phyloP scores from a whole-genome alignment of 768 basidiomycete genomes.

The Peribolospora kevripleyi region DNA sequence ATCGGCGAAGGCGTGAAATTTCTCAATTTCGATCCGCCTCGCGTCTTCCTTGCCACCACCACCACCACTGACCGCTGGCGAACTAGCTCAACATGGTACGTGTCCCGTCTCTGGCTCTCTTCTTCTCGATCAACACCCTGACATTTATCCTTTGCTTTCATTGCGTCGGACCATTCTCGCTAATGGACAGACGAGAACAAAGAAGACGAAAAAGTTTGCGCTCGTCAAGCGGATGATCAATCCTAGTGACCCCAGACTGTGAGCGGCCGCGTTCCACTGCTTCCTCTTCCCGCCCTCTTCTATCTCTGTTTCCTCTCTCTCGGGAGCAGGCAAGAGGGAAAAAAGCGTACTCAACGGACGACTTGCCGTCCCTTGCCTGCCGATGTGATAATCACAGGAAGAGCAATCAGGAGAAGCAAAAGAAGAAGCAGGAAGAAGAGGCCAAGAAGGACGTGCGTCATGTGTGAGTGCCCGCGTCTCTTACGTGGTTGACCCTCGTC shows the following conservation, averaged over 20 bases:
- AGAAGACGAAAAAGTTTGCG: constrained; percentile 87
- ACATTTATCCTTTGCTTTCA: too few species aligned
- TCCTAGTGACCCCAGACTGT: constrained; percentile 82
- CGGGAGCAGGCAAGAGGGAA: too few species aligned
- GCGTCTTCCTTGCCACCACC: too few species aligned
- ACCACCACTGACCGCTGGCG: too few species aligned
- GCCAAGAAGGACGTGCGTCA: constrained; percentile 34
- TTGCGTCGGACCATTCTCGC: too few species aligned
- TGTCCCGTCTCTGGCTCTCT: too few species aligned
- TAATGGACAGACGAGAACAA: constrained; percentile 46
- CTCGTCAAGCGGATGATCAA: constrained; percentile 78
- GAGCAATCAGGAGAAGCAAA: constrained; percentile 73
- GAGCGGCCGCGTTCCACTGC: constrained; percentile 15
- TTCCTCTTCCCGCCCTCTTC: constrained; percentile 1
- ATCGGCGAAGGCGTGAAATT: too few species aligned
- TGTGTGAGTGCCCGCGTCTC: constrained; percentile 34
- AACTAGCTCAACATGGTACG: too few species aligned
- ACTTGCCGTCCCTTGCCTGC: not conserved
- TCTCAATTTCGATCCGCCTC: too few species aligned
- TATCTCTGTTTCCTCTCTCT: not conserved
- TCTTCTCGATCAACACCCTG: too few species aligned
- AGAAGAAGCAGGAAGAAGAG: constrained; percentile 50
- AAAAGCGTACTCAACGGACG: not conserved
- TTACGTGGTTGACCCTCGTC: not conserved
- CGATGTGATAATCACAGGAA: constrained; percentile 32